These are phyloP conservation scores for Oryza rufipogon DNA, from an alignment of 176 grass and related monocot species.

Conservation along the genomic window DNA sequence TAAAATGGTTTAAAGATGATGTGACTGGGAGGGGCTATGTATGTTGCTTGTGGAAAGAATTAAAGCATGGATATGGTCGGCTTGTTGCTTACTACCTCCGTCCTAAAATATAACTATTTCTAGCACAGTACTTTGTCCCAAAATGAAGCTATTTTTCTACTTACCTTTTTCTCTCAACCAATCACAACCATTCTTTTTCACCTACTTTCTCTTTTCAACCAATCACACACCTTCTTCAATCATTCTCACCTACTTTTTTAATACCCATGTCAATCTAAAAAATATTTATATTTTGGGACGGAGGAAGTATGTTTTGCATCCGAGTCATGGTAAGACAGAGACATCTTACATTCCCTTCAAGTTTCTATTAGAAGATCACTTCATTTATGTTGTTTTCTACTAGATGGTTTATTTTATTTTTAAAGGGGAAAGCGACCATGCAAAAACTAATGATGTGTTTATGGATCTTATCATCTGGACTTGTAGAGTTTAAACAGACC, in stretches of 20 bases:
- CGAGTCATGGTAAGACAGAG: not conserved
- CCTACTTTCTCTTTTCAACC: no score
- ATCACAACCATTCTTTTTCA: no score
- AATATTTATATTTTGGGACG: no score
- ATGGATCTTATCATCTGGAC: not conserved
- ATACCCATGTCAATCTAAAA: no score
- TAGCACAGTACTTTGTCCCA: no score
- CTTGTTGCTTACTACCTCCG: not conserved
- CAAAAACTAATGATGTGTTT: no score
- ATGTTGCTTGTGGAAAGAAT: not conserved
- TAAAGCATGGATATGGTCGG: not conserved
- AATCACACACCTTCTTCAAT: no score
- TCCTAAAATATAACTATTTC: no score
- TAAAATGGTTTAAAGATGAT: not conserved
- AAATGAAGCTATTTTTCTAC: no score
- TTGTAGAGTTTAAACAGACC: not conserved
- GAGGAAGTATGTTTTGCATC: not conserved
- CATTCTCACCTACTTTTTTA: no score
- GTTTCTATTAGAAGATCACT: slow-evolving; percentile 3
- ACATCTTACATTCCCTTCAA: not conserved
- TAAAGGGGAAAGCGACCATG: not conserved
- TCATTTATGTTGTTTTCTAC: not conserved
- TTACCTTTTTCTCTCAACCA: no score
- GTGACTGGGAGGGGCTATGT: not conserved
- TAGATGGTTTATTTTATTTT: not conserved